Evolutionary conservation across 2,329 filamentous ascomycete genomes (phyloP).

Genomic region (Trichoderma endophyticum): DNA sequence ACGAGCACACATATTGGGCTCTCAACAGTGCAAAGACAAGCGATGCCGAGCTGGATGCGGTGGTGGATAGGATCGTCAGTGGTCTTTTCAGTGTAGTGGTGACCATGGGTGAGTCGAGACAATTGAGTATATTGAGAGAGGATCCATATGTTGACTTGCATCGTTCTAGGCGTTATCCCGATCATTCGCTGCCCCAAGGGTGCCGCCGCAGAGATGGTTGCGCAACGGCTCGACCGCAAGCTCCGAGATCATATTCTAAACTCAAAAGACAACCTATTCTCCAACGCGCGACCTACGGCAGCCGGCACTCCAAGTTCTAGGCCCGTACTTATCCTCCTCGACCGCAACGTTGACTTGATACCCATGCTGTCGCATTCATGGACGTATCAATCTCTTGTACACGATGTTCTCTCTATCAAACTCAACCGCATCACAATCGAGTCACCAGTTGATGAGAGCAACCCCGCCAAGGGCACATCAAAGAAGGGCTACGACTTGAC

Average conservation of each 20-base stretch:
- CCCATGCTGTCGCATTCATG: conserved; percentile 97
- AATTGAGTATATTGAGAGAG: not conserved
- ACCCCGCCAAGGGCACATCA: conserved; percentile 68
- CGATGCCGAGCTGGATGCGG: conserved; percentile 82
- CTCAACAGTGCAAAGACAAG: conserved; percentile 89
- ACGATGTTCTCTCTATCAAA: conserved; percentile 55
- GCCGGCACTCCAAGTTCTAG: conserved; percentile 67
- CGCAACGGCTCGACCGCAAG: conserved; percentile 90
- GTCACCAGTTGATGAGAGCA: conserved; percentile 72
- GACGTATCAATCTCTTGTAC: conserved; percentile 79
- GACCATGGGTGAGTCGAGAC: conserved; percentile 73
- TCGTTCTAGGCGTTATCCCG: conserved; percentile 70
- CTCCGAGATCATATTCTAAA: conserved; percentile 94
- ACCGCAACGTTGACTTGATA: conserved; percentile 91
- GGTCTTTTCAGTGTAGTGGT: conserved; percentile 97
- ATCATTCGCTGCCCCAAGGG: conserved; percentile 93
- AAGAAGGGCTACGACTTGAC: conserved; percentile 91
- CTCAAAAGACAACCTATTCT: conserved; percentile 97
- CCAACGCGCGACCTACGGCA: conserved; percentile 57
- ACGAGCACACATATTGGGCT: conserved; percentile 89
- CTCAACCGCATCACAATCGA: conserved; percentile 95
- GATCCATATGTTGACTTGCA: not conserved
- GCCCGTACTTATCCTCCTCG: conserved; percentile 88
- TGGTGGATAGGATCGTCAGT: conserved; percentile 88
- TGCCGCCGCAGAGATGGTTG: conserved; percentile 90